Conservation (phyloP, 2,329 filamentous ascomycete genomes). For the Fusarium sororula region DNA sequence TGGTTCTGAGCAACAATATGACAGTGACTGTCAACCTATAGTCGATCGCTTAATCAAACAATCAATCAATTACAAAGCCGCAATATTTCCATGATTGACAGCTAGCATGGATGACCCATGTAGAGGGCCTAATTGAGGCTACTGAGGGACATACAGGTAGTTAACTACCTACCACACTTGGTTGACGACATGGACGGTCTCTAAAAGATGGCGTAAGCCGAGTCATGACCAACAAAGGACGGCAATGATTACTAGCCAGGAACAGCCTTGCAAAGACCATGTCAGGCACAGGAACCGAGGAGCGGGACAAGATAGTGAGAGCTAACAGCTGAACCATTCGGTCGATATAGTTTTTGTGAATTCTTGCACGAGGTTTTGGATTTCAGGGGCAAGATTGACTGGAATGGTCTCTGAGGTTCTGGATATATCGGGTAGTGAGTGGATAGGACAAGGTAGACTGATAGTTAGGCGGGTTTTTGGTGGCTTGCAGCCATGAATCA, state of each 20-base stretch:
- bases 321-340: not conserved
- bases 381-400: slow-evolving; percentile 22
- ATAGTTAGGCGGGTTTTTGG: not conserved
- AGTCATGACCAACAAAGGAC: slow-evolving; percentile 32
- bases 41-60: slow-evolving; percentile 9
- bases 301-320: not conserved
- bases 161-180: not conserved
- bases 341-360: slow-evolving; percentile 31
- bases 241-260: slow-evolving; percentile 31
- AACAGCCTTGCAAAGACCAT: slow-evolving; percentile 19
- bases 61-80: slow-evolving; percentile 20
- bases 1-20: slow-evolving; percentile 90
- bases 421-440: not conserved
- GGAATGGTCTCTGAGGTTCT: slow-evolving; percentile 31
- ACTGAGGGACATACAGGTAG: not conserved
- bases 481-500: slow-evolving; percentile 31
- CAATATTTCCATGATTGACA: slow-evolving; percentile 30
- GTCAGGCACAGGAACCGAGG: slow-evolving; percentile 22
- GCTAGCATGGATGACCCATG: slow-evolving; percentile 14
- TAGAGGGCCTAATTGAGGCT: slow-evolving; percentile 1
- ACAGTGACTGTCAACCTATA: slow-evolving; percentile 82
- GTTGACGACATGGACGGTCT: slow-evolving; percentile 3
- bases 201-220: slow-evolving; percentile 15
- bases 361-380: slow-evolving; percentile 24
- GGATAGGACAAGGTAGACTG: not conserved